Conservation (phyloP, 164 flowering plant genomes). For the Chimonanthus praecox region DNA sequence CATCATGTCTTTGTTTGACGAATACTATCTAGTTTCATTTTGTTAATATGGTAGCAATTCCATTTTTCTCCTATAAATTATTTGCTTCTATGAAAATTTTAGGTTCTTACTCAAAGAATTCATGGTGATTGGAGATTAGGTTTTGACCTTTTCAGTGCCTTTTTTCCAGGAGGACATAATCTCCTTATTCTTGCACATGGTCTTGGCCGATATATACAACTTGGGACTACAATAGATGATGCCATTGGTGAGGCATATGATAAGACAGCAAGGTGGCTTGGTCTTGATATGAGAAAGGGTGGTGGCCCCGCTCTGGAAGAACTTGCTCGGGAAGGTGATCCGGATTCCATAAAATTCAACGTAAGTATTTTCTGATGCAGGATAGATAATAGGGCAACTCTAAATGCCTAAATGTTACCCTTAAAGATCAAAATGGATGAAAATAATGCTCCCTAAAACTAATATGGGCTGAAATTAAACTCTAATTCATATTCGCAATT, state of each 20-base stretch:
- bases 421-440: no score
- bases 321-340: constrained; percentile 86
- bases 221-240: constrained; percentile 97
- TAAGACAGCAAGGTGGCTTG: constrained; percentile 97
- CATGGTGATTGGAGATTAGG: background rate
- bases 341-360: constrained; percentile 60
- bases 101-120: no score
- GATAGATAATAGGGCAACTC: no score
- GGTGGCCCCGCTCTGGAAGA: constrained; percentile 95
- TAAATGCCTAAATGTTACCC: no score
- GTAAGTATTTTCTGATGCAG: constrained; percentile 23
- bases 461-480: no score
- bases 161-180: constrained; percentile 79
- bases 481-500: no score
- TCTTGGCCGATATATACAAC: constrained; percentile 88
- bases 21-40: no score
- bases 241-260: constrained; percentile 99
- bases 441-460: no score
- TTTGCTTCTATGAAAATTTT: no score
- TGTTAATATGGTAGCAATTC: no score
- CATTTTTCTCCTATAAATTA: no score
- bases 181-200: constrained; percentile 87
- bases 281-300: constrained; percentile 86
- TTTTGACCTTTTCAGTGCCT: background rate
- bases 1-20: no score